Percentiles rank a stretch among this genome's conserved stretches.
These are phyloP conservation scores for Pseudozyma pruni DNA, from an alignment of 1,284 basidiomycete species.

Conservation along the genomic window DNA sequence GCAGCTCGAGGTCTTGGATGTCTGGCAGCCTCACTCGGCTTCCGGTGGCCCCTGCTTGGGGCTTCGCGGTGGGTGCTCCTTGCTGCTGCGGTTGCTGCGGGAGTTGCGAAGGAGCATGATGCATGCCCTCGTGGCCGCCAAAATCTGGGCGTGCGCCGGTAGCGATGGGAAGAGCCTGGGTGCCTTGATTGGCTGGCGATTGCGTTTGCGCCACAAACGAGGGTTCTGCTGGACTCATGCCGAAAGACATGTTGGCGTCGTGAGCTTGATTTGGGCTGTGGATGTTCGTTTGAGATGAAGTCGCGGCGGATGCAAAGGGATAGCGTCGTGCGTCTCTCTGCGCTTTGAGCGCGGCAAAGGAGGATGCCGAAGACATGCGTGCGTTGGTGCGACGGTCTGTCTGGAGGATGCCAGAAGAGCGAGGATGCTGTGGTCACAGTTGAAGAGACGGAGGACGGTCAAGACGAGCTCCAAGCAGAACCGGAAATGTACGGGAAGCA, in stretches of 20 bases:
- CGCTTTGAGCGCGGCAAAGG: slow-evolving; percentile 44
- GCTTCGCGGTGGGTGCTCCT: neutral
- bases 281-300: neutral
- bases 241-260: neutral
- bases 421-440: neutral
- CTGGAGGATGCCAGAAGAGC: too few species aligned
- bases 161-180: neutral
- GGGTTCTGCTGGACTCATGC: slow-evolving; percentile 14
- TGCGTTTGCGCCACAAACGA: neutral
- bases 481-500: too few species aligned
- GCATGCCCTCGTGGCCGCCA: neutral
- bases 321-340: slow-evolving; percentile 37
- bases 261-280: neutral
- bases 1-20: slow-evolving; percentile 41
- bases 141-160: neutral
- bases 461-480: too few species aligned
- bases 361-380: slow-evolving; percentile 25
- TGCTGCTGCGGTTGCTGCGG: neutral
- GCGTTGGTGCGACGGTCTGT: too few species aligned
- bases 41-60: slow-evolving; percentile 24
- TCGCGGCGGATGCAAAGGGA: slow-evolving; percentile 12
- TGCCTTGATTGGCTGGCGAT: neutral
- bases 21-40: slow-evolving; percentile 33
- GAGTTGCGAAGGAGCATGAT: neutral
- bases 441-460: too few species aligned